Percentiles rank a stretch among this genome's conserved stretches.
Evolutionary conservation across 257 asterid genomes (phyloP).

Genomic region (Agastache rugosa): DNA sequence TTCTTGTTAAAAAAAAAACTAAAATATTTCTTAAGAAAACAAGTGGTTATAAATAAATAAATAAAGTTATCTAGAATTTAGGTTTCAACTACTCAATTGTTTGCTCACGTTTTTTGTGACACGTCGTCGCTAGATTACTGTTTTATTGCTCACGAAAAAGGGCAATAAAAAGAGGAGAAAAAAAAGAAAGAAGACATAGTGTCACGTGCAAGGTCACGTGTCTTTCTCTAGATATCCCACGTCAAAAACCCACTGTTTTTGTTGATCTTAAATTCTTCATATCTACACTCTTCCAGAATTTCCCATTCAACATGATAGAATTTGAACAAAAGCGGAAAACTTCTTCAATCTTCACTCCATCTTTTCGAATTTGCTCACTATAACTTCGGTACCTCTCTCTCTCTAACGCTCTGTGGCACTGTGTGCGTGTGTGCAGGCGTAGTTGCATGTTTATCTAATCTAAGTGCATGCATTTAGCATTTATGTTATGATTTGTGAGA

Average conservation of each 20-base stretch:
- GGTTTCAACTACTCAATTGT: not conserved
- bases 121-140: not conserved
- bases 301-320: not conserved
- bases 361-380: not conserved
- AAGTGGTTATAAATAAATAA: too few relatives aligned
- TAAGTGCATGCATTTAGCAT: not conserved
- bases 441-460: slow-evolving; percentile 4
- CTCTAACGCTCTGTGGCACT: not conserved
- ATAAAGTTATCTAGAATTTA: too few relatives aligned
- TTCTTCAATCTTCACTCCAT: slow-evolving; percentile 6
- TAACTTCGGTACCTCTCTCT: not conserved
- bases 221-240: slow-evolving; percentile 9
- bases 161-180: not conserved
- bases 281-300: slow-evolving; percentile 29
- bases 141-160: not conserved
- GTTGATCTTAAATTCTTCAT: not conserved
- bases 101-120: not conserved
- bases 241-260: not conserved
- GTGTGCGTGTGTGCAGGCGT: not conserved
- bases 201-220: slow-evolving; percentile 31
- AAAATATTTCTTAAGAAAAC: too few relatives aligned
- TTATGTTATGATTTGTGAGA: not conserved
- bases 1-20: too few relatives aligned
- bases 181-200: not conserved
- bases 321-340: not conserved